Percentiles rank a stretch among this genome's conserved stretches.
These are phyloP conservation scores for Aspergillus bertholletiae DNA, from an alignment of 495 filamentous ascomycete genomes.

Conservation along the genomic window DNA sequence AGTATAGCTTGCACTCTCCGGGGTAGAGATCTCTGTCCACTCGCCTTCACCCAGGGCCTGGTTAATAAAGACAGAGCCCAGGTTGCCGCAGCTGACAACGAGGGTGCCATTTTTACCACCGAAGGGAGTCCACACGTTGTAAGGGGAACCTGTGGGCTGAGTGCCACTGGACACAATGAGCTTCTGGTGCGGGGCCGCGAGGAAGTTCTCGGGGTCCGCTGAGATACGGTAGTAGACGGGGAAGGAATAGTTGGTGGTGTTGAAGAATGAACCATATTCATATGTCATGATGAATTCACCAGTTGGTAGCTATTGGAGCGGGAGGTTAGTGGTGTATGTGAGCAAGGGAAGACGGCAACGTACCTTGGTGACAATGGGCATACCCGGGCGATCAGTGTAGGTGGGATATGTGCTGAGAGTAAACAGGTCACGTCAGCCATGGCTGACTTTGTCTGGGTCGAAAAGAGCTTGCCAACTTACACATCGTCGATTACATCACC, in stretches of 20 bases:
- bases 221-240: constrained; percentile 57
- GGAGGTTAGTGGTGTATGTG: background rate
- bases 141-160: constrained; percentile 51
- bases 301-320: constrained; percentile 46
- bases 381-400: constrained; percentile 64
- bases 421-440: background rate
- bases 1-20: constrained; percentile 48
- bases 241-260: constrained; percentile 40
- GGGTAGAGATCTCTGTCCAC: constrained; percentile 52
- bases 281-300: constrained; percentile 60
- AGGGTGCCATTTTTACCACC: constrained; percentile 57
- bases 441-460: constrained; percentile 5
- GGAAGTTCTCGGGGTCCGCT: constrained; percentile 51
- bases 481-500: constrained; percentile 58
- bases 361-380: constrained; percentile 55
- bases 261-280: constrained; percentile 56
- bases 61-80: constrained; percentile 56
- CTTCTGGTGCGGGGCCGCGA: constrained; percentile 32
- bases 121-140: constrained; percentile 50
- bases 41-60: constrained; percentile 48
- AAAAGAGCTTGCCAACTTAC: constrained; percentile 13
- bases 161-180: constrained; percentile 46
- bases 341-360: no score
- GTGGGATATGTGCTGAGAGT: constrained; percentile 37
- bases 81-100: constrained; percentile 51